Percentiles rank a stretch among this genome's conserved stretches.
Conservation (phyloP, 1,284 basidiomycete species). For the Puccinia horiana region DNA sequence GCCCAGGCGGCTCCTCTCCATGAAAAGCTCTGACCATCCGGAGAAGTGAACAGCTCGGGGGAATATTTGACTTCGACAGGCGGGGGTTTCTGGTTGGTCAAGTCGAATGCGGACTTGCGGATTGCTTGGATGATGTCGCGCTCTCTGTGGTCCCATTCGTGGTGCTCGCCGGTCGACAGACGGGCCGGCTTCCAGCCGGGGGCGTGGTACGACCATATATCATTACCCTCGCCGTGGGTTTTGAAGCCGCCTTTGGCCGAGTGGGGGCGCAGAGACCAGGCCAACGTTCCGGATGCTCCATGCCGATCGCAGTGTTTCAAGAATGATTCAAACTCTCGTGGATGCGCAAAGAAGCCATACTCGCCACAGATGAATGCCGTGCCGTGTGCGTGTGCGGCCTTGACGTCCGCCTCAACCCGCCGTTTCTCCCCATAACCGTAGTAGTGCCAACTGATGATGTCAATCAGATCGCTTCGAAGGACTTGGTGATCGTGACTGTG, state of each 20-base stretch:
- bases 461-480: slow-evolving; percentile 53
- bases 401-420: slow-evolving; percentile 54
- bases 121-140: slow-evolving; percentile 35
- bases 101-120: slow-evolving; percentile 40
- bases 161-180: slow-evolving; percentile 2
- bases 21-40: slow-evolving; percentile 34
- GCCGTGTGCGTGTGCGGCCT: slow-evolving; percentile 51
- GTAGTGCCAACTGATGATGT: slow-evolving; percentile 56
- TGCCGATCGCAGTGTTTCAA: slow-evolving; percentile 47
- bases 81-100: slow-evolving; percentile 30
- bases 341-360: slow-evolving; percentile 55
- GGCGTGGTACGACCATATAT: slow-evolving; percentile 55
- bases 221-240: slow-evolving; percentile 56
- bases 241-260: slow-evolving; percentile 56
- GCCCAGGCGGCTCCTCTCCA: slow-evolving; percentile 48
- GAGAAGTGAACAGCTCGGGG: slow-evolving; percentile 21
- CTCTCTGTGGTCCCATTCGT: slow-evolving; percentile 48
- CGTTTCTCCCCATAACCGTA: slow-evolving; percentile 55
- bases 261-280: slow-evolving; percentile 56
- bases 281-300: slow-evolving; percentile 51
- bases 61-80: neutral
- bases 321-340: slow-evolving; percentile 53
- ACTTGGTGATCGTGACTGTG: slow-evolving; percentile 53
- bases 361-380: slow-evolving; percentile 58
- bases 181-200: slow-evolving; percentile 44